Conservation (phyloP, 371 early-diverging fungal species). For the Phascolomyces articulosus region DNA sequence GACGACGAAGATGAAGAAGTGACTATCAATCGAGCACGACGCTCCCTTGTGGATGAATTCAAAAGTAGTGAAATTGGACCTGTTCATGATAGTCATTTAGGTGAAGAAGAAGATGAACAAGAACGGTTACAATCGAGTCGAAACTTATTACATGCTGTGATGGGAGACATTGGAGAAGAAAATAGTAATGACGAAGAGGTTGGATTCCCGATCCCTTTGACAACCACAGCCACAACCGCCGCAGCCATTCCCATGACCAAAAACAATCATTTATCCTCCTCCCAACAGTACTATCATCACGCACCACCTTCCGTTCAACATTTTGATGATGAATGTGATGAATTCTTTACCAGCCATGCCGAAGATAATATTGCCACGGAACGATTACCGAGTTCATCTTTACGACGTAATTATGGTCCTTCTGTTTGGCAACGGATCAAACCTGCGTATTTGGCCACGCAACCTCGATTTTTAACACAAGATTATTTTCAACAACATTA, state of each 20-base stretch:
- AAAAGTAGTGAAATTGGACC: conserved; percentile 4
- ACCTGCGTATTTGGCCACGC: conserved; percentile 18
- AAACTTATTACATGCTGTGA: not conserved
- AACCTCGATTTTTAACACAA: conserved; percentile 35
- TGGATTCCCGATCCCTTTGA: not conserved
- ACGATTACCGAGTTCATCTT: not conserved
- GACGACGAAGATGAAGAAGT: not conserved
- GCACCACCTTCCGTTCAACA: not conserved
- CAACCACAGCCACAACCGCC: not conserved
- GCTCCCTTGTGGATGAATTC: conserved; percentile 2
- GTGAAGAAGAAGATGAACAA: not conserved
- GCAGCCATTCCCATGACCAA: not conserved
- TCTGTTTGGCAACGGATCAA: conserved; percentile 4
- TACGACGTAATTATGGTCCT: not conserved
- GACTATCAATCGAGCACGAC: conserved; percentile 1
- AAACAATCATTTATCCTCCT: not conserved
- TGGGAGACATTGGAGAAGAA: not conserved
- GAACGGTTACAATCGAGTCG: not conserved
- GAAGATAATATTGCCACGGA: conserved; percentile 15
- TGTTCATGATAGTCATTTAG: not conserved
- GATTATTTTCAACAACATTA: conserved; percentile 34
- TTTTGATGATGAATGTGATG: not conserved
- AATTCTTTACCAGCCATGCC: conserved; percentile 7
- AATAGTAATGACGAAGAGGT: no score
- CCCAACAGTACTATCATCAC: not conserved